Percentiles rank a stretch among this genome's conserved stretches.
Conservation (phyloP, 768 basidiomycete genomes). For the Tremella yokohamensis region DNA sequence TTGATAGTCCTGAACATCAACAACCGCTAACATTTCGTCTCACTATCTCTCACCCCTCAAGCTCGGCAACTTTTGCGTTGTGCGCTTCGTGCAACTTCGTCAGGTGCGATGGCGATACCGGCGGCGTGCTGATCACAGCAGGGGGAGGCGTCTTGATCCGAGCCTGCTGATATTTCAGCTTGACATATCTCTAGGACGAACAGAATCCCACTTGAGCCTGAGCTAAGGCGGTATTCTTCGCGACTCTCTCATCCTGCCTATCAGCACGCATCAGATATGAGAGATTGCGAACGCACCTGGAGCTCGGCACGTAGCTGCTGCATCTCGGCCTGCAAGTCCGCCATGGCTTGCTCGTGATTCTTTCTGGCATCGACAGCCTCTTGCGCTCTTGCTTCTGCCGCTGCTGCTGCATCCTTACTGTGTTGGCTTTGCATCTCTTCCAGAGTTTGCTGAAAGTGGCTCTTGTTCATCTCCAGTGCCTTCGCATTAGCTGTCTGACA, state of each 20-base stretch:
- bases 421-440: slow-evolving; percentile 23
- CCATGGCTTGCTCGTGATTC: slow-evolving; percentile 12
- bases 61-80: slow-evolving; percentile 38
- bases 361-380: neutral
- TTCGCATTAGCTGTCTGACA: slow-evolving; percentile 7
- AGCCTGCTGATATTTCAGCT: neutral
- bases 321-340: slow-evolving; percentile 16
- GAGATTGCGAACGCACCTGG: slow-evolving; percentile 20
- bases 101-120: slow-evolving; percentile 19
- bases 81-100: slow-evolving; percentile 36
- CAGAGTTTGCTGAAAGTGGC: slow-evolving; percentile 28
- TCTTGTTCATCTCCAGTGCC: slow-evolving; percentile 43
- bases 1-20: slow-evolving; percentile 24
- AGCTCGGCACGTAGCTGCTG: slow-evolving; percentile 12
- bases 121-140: slow-evolving; percentile 17
- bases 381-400: slow-evolving; percentile 10
- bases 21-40: neutral
- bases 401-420: slow-evolving; percentile 1
- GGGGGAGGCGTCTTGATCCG: neutral
- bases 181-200: neutral
- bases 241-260: slow-evolving; percentile 21
- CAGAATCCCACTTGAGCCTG: slow-evolving; percentile 15
- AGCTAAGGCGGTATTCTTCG: slow-evolving; percentile 22
- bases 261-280: slow-evolving; percentile 3
- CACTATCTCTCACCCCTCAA: slow-evolving; percentile 25